Conservation (phyloP, 345 rosid genomes). For the Raphanus sativus region DNA sequence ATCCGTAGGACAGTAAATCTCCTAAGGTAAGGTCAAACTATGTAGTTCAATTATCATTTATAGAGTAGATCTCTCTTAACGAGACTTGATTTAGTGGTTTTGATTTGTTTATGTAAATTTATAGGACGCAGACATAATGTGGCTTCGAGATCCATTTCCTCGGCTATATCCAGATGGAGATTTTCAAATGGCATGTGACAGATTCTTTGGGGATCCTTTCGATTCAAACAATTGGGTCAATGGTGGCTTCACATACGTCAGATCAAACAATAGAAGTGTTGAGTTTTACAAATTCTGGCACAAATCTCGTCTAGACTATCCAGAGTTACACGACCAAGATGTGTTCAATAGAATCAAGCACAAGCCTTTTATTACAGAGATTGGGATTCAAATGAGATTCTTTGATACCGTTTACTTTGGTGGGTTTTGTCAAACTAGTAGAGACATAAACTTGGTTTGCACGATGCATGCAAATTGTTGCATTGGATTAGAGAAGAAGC, state of each 20-base stretch:
- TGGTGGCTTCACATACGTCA: conserved; percentile 71
- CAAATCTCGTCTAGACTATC: conserved; percentile 46
- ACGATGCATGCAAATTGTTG: conserved; percentile 95
- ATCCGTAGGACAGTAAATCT: not conserved
- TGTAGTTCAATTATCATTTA: too few species aligned
- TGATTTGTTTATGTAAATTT: not conserved
- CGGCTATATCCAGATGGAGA: conserved; percentile 56
- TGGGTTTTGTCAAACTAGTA: conserved; percentile 70
- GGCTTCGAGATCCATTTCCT: conserved; percentile 79
- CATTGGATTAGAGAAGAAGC: conserved; percentile 56
- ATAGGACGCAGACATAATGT: conserved; percentile 81
- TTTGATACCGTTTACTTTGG: conserved; percentile 67
- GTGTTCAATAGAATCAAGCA: conserved; percentile 67
- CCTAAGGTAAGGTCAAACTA: too few species aligned
- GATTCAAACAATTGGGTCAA: conserved; percentile 51
- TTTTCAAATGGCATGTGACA: conserved; percentile 87
- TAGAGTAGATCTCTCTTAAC: too few species aligned
- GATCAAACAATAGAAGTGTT: conserved; percentile 53
- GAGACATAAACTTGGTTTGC: conserved; percentile 56
- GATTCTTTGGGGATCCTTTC: conserved; percentile 43
- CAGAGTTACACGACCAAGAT: conserved; percentile 73
- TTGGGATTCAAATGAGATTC: conserved; percentile 57
- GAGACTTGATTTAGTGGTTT: not conserved
- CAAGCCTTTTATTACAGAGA: conserved; percentile 33
- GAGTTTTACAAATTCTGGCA: conserved; percentile 71